Evolutionary conservation across 345 rosid species (phyloP).

Genomic region (Salix koriyanagi): DNA sequence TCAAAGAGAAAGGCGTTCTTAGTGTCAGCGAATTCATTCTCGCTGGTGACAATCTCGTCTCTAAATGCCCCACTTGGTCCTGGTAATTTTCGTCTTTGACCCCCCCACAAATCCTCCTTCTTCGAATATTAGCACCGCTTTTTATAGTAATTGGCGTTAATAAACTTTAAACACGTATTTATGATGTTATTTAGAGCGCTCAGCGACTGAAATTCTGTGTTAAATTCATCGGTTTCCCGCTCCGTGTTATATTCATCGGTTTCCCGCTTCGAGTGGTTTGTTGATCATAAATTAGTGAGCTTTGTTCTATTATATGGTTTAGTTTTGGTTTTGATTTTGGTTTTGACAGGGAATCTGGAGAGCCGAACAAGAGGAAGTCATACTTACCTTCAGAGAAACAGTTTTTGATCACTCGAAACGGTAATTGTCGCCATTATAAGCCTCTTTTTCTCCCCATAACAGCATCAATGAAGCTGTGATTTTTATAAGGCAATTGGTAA

Average conservation of each 20-base stretch:
- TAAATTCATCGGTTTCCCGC: background rate
- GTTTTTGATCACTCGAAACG: conserved; percentile 91
- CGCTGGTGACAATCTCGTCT: conserved; percentile 96
- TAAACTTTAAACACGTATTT: background rate
- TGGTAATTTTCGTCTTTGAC: conserved; percentile 42
- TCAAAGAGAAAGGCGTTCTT: conserved; percentile 96
- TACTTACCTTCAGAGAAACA: conserved; percentile 85
- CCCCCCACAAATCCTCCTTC: too few relatives aligned
- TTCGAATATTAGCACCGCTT: background rate
- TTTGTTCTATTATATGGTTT: background rate
- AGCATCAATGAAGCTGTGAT: background rate
- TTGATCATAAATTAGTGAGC: background rate
- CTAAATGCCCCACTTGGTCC: conserved; percentile 99
- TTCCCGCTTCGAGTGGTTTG: background rate
- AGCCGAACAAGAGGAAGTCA: conserved; percentile 81
- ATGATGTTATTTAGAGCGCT: too few relatives aligned
- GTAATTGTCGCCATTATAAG: conserved; percentile 29
- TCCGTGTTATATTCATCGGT: background rate
- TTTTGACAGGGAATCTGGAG: conserved; percentile 83
- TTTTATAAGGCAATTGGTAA: background rate
- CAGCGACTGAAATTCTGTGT: background rate
- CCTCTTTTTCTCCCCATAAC: background rate
- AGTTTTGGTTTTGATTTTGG: background rate
- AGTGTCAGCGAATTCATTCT: conserved; percentile 84
- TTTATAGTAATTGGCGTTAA: background rate